Evolutionary conservation across 2,329 filamentous ascomycete genomes (phyloP).

Genomic region (Colletotrichum sp.): DNA sequence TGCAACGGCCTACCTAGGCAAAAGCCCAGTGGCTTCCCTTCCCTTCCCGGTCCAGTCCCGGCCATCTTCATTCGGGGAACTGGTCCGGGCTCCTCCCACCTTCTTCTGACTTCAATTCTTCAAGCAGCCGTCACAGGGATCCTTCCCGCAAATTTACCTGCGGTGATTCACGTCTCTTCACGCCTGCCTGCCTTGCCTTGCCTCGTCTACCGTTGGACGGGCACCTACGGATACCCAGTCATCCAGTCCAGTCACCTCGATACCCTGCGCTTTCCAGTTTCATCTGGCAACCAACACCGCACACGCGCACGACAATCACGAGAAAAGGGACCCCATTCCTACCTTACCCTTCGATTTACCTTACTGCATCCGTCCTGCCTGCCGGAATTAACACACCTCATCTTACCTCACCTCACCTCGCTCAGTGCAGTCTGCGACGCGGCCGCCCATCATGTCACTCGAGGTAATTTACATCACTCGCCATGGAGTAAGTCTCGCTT

Average conservation of each 20-base stretch:
- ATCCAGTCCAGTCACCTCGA: not conserved
- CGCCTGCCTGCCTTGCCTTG: not conserved
- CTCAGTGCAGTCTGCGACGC: not conserved
- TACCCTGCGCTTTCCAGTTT: not conserved
- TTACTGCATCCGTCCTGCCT: not conserved
- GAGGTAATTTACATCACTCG: constrained; percentile 77
- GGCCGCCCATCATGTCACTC: constrained; percentile 57
- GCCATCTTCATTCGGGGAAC: constrained; percentile 7
- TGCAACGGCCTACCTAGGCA: not conserved
- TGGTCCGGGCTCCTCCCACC: constrained; percentile 10
- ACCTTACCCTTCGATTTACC: not conserved
- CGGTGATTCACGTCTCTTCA: not conserved
- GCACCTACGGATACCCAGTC: not conserved
- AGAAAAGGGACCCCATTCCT: not conserved
- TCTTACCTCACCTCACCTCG: not conserved
- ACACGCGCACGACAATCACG: not conserved
- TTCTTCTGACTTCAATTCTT: constrained; percentile 21
- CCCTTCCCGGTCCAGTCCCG: not conserved
- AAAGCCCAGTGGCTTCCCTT: not conserved
- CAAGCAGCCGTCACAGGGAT: constrained; percentile 7
- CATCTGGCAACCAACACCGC: not conserved
- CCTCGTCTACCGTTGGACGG: not conserved
- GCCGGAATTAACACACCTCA: not conserved
- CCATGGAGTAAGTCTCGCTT: constrained; percentile 68
- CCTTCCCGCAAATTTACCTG: not conserved